These are phyloP conservation scores for Populus trichocarpa DNA, from an alignment of 441 rosid genomes.

Conservation along the genomic window DNA sequence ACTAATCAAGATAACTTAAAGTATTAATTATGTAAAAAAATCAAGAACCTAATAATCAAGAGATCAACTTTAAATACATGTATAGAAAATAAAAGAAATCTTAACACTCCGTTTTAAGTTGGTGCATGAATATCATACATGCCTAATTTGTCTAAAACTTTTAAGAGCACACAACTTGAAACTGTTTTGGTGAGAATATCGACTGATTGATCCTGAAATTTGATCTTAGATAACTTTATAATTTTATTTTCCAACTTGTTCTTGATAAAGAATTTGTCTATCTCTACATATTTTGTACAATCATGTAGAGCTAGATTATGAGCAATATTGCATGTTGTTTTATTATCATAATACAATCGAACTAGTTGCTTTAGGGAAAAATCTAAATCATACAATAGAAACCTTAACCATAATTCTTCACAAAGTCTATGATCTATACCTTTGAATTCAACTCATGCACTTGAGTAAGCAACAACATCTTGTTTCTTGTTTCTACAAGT, in stretches of 20 bases:
- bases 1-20: too few relatives aligned
- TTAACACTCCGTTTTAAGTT: not conserved
- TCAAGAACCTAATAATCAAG: too few relatives aligned
- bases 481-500: too few relatives aligned
- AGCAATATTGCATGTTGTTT: not conserved
- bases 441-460: not conserved
- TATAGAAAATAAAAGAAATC: not conserved
- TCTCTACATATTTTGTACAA: too few relatives aligned
- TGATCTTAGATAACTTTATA: not conserved
- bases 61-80: too few relatives aligned
- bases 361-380: not conserved
- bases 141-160: not conserved
- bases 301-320: not conserved
- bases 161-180: not conserved
- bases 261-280: too few relatives aligned
- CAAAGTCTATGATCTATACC: not conserved
- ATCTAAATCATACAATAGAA: not conserved
- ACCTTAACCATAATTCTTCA: not conserved
- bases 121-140: not conserved
- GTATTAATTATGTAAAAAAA: too few relatives aligned
- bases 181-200: not conserved
- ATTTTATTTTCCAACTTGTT: not conserved
- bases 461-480: too few relatives aligned
- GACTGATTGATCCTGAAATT: not conserved
- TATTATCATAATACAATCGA: not conserved